These are phyloP conservation scores for Euphorbia pulcherrima DNA, from an alignment of 345 rosid species.

Conservation along the genomic window DNA sequence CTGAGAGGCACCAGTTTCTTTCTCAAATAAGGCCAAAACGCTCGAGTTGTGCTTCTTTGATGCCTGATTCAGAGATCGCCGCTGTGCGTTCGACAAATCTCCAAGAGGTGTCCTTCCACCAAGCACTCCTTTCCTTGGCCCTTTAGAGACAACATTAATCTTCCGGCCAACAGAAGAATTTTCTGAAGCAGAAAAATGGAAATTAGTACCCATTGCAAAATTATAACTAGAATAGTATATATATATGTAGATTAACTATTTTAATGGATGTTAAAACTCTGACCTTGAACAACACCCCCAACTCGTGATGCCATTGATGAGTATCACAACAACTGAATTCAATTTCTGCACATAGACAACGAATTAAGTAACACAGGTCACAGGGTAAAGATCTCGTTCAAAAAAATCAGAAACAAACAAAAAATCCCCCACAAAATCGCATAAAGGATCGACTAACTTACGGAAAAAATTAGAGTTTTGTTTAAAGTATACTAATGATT, in stretches of 20 bases:
- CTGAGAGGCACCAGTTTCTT: slow-evolving; percentile 14
- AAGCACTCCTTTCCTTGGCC: slow-evolving; percentile 32
- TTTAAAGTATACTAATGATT: background rate
- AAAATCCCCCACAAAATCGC: background rate
- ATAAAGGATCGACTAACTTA: background rate
- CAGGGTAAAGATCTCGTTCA: background rate
- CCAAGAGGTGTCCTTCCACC: slow-evolving; percentile 62
- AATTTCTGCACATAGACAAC: slow-evolving; percentile 13
- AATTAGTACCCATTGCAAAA: background rate
- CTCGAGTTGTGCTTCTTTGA: slow-evolving; percentile 34
- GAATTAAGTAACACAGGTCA: background rate
- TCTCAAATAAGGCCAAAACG: slow-evolving; percentile 15
- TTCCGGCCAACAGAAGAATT: slow-evolving; percentile 31
- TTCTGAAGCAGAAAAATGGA: slow-evolving; percentile 17
- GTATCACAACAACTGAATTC: background rate
- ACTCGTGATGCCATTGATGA: slow-evolving; percentile 34
- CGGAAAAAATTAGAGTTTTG: too few species aligned
- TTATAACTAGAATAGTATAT: background rate
- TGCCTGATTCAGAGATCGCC: slow-evolving; percentile 31
- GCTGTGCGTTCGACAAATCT: slow-evolving; percentile 52
- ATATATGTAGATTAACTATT: slow-evolving; percentile 21
- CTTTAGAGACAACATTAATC: slow-evolving; percentile 24
- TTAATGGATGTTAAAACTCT: slow-evolving; percentile 30
- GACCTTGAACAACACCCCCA: slow-evolving; percentile 38
- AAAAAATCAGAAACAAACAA: background rate